Conservation (phyloP, 208 protist species). For the Leishmania lainsoni region DNA sequence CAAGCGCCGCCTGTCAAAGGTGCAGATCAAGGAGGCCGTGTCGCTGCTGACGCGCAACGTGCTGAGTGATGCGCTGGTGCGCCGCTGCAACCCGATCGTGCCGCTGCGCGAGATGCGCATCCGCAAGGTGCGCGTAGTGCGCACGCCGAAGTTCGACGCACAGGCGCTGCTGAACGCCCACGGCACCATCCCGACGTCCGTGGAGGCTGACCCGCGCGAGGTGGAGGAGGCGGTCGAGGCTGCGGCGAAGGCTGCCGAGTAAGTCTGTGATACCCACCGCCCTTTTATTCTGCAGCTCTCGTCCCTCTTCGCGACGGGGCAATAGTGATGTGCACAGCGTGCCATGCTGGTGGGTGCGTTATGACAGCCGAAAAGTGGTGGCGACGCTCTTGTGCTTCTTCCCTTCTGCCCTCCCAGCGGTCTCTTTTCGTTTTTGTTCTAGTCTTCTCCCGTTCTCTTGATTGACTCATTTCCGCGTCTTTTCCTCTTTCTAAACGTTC, state of each 20-base stretch:
- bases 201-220: conserved; percentile 72
- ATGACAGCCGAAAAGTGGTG: neutral
- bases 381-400: neutral
- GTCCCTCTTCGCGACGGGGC: neutral
- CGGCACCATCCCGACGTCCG: conserved; percentile 81
- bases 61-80: conserved; percentile 96
- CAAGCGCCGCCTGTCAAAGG: conserved; percentile 75
- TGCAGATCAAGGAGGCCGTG: conserved; percentile 95
- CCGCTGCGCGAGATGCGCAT: conserved; percentile 98
- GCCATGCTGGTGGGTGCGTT: conserved; percentile 1
- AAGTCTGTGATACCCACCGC: conserved; percentile 5
- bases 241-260: conserved; percentile 37
- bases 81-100: conserved; percentile 95
- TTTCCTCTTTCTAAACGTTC: neutral
- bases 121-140: conserved; percentile 98
- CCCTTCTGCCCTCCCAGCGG: conserved; percentile 17
- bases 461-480: neutral
- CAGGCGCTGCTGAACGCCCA: conserved; percentile 93
- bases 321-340: conserved; percentile 7
- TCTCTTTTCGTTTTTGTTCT: conserved; percentile 15
- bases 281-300: neutral
- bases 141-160: conserved; percentile 96
- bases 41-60: conserved; percentile 94
- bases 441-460: conserved; percentile 11
- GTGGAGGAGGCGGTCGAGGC: conserved; percentile 79